Evolutionary conservation across 345 rosid genomes (phyloP).

Genomic region (Arabidopsis suecica): DNA sequence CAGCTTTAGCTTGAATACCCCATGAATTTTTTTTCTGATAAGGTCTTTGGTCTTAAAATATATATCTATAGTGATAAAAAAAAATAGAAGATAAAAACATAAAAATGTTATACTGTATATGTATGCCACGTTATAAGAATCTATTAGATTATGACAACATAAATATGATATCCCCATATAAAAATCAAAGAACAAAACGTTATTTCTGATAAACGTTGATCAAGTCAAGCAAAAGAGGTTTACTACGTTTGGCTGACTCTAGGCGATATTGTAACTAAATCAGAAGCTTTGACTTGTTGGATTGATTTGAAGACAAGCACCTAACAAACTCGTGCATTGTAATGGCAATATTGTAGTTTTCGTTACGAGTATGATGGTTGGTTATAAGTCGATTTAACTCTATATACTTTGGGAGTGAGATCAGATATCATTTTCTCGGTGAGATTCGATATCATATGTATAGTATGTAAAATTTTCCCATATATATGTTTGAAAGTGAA

Average conservation of each 20-base stretch:
- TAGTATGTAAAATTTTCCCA: not conserved
- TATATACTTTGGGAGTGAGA: slow-evolving; percentile 15
- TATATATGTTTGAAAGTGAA: slow-evolving; percentile 14
- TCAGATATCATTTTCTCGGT: slow-evolving; percentile 1
- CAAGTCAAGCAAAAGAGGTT: not conserved
- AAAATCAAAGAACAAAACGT: not conserved
- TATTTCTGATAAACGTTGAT: not conserved
- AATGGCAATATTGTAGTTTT: slow-evolving; percentile 14
- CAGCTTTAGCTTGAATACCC: not conserved
- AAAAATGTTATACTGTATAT: not conserved
- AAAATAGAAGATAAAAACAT: not conserved
- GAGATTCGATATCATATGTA: slow-evolving; percentile 21
- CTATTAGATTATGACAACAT: slow-evolving; percentile 9
- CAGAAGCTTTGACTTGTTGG: not conserved
- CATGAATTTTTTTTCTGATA: too few species aligned
- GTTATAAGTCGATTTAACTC: slow-evolving; percentile 38
- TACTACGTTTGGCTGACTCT: slow-evolving; percentile 8
- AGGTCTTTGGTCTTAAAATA: not conserved
- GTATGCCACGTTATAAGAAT: slow-evolving; percentile 16
- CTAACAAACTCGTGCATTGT: not conserved
- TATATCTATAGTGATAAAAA: not conserved
- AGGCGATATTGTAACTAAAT: not conserved
- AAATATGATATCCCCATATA: not conserved
- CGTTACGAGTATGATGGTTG: slow-evolving; percentile 15
- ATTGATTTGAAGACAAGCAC: not conserved